Evolutionary conservation across 805 yeast species (phyloP).

Genomic region (Candida nonsorbophila): DNA sequence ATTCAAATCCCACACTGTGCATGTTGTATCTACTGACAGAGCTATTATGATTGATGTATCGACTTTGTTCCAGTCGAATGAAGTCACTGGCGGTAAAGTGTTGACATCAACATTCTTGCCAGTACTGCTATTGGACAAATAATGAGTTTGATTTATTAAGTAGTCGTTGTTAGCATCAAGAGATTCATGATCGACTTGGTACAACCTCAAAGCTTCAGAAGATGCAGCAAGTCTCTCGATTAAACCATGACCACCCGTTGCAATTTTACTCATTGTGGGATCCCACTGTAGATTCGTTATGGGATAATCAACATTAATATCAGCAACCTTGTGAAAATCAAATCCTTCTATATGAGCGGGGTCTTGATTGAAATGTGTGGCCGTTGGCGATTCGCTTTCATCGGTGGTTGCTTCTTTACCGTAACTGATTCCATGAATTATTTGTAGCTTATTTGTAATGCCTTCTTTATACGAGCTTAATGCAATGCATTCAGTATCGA

Average conservation of each 20-base stretch:
- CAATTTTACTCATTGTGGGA: conserved; percentile 35
- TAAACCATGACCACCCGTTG: conserved; percentile 14
- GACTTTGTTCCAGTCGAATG: conserved; percentile 85
- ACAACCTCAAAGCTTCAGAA: conserved; percentile 65
- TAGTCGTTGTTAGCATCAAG: conserved; percentile 34
- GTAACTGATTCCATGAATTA: conserved; percentile 30
- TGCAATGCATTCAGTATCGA: conserved; percentile 48
- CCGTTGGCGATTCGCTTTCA: conserved; percentile 12
- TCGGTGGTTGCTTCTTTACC: conserved; percentile 15
- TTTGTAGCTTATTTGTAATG: conserved; percentile 57
- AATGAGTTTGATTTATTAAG: conserved; percentile 36
- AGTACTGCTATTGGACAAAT: conserved; percentile 32
- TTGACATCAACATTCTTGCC: conserved; percentile 20
- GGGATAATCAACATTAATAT: conserved; percentile 57
- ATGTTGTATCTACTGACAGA: conserved; percentile 90
- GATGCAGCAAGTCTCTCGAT: conserved; percentile 55
- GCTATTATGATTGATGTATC: conserved; percentile 74
- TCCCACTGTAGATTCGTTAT: conserved; percentile 75
- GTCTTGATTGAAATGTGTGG: conserved; percentile 2
- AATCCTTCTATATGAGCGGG: conserved; percentile 20
- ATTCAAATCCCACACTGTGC: conserved; percentile 88
- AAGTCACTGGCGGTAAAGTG: conserved; percentile 81
- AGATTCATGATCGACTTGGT: conserved; percentile 46
- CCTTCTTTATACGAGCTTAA: conserved; percentile 82
- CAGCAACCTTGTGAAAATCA: conserved; percentile 46